Percentiles rank a stretch among this genome's conserved stretches.
phyloP scores from a whole-genome alignment of 164 flowering plant genomes.

The Euptelea pleiosperma region DNA sequence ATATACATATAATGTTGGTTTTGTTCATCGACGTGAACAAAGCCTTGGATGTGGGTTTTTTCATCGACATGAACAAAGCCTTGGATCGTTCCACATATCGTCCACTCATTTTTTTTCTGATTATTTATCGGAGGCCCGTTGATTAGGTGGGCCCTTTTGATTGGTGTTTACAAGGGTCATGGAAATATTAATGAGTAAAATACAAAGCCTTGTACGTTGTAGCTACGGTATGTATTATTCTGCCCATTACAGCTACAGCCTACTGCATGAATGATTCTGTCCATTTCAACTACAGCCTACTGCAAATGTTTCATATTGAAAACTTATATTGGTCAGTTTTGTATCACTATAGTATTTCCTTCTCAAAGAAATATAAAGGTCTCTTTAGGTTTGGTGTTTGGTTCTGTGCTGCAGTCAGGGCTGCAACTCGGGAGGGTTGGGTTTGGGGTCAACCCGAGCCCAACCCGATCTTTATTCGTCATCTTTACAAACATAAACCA shows the following conservation, averaged over 20 bases:
- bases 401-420: too few species aligned
- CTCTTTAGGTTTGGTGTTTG: too few species aligned
- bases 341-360: background rate
- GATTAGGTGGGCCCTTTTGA: slow-evolving; percentile 12
- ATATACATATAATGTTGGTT: slow-evolving; percentile 5
- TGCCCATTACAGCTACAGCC: too few species aligned
- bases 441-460: too few species aligned
- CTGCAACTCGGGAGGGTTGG: too few species aligned
- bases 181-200: too few species aligned
- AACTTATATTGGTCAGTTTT: background rate
- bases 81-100: slow-evolving; percentile 13
- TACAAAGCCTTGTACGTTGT: background rate
- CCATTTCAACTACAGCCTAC: slow-evolving; percentile 15
- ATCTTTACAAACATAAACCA: too few species aligned
- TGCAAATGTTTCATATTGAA: slow-evolving; percentile 9
- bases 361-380: slow-evolving; percentile 1
- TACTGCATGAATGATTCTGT: too few species aligned
- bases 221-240: slow-evolving; percentile 1
- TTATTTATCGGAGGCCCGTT: slow-evolving; percentile 16
- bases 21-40: slow-evolving; percentile 12
- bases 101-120: slow-evolving; percentile 5
- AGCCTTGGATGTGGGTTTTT: too few species aligned
- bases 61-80: too few species aligned
- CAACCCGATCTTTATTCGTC: too few species aligned
- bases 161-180: too few species aligned